Percentiles rank a stretch among this genome's conserved stretches.
phyloP scores from a whole-genome alignment of 140 eudicot genomes.

The Erigeron philadelphicus region DNA sequence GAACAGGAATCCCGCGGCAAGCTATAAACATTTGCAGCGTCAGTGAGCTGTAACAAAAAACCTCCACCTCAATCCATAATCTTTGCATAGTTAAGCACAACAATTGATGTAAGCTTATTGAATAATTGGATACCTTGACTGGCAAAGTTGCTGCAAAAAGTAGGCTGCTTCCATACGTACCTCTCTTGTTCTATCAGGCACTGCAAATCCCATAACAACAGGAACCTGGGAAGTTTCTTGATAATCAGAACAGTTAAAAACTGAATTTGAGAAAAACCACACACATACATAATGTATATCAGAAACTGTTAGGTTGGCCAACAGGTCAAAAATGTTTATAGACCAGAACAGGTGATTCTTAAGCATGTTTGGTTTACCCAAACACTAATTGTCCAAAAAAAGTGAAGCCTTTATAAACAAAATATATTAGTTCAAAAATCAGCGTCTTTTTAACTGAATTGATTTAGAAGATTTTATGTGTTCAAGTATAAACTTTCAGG shows the following conservation, averaged over 20 bases:
- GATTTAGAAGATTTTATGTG: too few relatives aligned
- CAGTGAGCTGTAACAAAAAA: slow-evolving; percentile 63
- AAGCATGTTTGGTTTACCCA: too few relatives aligned
- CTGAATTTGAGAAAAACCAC: too few relatives aligned
- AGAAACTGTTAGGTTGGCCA: too few relatives aligned
- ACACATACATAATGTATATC: too few relatives aligned
- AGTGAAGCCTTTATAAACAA: too few relatives aligned
- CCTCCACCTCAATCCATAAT: slow-evolving; percentile 24
- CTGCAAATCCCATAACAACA: slow-evolving; percentile 83
- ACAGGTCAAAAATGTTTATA: too few relatives aligned
- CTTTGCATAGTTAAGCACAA: slow-evolving; percentile 7
- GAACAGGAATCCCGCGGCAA: slow-evolving; percentile 93
- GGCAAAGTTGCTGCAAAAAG: slow-evolving; percentile 94
- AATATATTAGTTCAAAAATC: too few relatives aligned
- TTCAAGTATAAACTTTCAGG: too few relatives aligned
- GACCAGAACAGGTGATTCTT: too few relatives aligned
- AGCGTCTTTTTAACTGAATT: too few relatives aligned
- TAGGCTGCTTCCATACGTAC: slow-evolving; percentile 97
- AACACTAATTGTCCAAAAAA: too few relatives aligned
- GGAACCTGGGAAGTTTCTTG: slow-evolving; percentile 57
- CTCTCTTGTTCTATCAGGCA: slow-evolving; percentile 85
- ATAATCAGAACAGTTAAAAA: background rate
- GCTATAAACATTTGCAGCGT: slow-evolving; percentile 97
- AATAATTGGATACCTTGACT: slow-evolving; percentile 57
- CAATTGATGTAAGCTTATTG: background rate